Conservation (phyloP, 2,329 filamentous ascomycete species). For the Lecanicillium sp. region DNA sequence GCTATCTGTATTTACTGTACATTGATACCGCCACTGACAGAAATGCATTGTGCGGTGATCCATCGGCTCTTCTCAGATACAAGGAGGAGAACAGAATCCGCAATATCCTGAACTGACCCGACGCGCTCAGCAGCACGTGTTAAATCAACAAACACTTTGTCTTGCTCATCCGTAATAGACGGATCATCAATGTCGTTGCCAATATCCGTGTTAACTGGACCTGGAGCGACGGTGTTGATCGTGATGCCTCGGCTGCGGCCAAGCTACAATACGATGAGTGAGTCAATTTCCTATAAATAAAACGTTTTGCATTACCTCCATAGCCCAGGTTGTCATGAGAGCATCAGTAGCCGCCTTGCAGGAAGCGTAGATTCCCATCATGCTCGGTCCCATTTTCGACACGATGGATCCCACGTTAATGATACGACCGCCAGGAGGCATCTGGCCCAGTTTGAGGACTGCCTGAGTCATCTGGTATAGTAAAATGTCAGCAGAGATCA, state of each 20-base stretch:
- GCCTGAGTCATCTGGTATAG: constrained; percentile 26
- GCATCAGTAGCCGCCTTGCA: constrained; percentile 26
- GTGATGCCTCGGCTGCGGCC: constrained; percentile 30
- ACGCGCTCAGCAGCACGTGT: constrained; percentile 24
- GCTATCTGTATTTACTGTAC: too few relatives aligned
- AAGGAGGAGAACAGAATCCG: constrained; percentile 30
- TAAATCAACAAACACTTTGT: constrained; percentile 12
- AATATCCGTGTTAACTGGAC: constrained; percentile 27
- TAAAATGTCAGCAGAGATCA: too few relatives aligned
- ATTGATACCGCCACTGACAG: constrained; percentile 29
- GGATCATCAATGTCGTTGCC: constrained; percentile 9
- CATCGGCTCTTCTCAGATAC: constrained; percentile 30
- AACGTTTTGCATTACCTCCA: constrained; percentile 19
- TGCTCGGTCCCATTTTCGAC: constrained; percentile 11
- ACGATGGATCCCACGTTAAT: constrained; percentile 17
- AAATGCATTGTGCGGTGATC: constrained; percentile 35
- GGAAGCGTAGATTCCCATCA: constrained; percentile 12
- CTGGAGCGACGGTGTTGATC: constrained; percentile 33
- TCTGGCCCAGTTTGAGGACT: constrained; percentile 22
- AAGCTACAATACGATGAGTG: constrained; percentile 15
- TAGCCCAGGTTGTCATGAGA: constrained; percentile 23
- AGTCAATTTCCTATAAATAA: constrained; percentile 1
- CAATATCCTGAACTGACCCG: constrained; percentile 30
- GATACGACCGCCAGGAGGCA: constrained; percentile 22
- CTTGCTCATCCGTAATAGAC: too few relatives aligned